phyloP scores from a whole-genome alignment of 257 asterid species.

The Thymus quinquecostatus region DNA sequence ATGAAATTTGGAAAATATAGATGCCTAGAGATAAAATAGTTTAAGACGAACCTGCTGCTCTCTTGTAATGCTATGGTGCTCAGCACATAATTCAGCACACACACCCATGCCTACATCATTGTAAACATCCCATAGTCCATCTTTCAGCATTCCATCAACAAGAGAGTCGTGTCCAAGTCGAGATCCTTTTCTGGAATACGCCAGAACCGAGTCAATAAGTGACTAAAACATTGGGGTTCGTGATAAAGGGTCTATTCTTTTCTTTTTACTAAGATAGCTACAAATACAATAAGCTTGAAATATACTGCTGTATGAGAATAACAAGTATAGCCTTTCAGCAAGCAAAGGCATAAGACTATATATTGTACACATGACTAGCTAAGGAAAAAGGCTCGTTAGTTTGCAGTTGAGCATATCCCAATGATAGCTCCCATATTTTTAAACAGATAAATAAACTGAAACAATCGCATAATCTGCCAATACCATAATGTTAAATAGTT shows the following conservation, averaged over 20 bases:
- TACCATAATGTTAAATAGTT: not conserved
- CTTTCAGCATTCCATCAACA: slow-evolving; percentile 98
- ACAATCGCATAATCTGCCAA: not conserved
- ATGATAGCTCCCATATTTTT: not conserved
- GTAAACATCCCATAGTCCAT: slow-evolving; percentile 96
- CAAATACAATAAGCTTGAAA: slow-evolving; percentile 22
- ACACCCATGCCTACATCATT: slow-evolving; percentile 96
- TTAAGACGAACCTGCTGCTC: slow-evolving; percentile 80
- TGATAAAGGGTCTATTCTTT: not conserved
- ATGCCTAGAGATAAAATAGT: slow-evolving; percentile 1
- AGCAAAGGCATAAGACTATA: not conserved
- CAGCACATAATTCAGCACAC: slow-evolving; percentile 96
- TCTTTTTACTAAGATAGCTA: not conserved
- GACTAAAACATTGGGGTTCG: not conserved
- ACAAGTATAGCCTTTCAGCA: not conserved
- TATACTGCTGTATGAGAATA: not conserved
- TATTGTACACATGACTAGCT: not conserved
- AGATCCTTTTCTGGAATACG: slow-evolving; percentile 85
- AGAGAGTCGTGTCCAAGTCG: slow-evolving; percentile 96
- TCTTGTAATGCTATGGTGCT: slow-evolving; percentile 76
- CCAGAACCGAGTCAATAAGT: slow-evolving; percentile 26
- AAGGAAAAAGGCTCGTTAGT: not conserved
- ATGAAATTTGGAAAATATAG: slow-evolving; percentile 16
- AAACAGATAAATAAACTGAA: slow-evolving; percentile 20
- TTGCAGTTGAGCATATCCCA: not conserved